Percentiles rank a stretch among this genome's conserved stretches.
Evolutionary conservation across 148 eudicot species (phyloP).

Genomic region (Camellia sinensis): DNA sequence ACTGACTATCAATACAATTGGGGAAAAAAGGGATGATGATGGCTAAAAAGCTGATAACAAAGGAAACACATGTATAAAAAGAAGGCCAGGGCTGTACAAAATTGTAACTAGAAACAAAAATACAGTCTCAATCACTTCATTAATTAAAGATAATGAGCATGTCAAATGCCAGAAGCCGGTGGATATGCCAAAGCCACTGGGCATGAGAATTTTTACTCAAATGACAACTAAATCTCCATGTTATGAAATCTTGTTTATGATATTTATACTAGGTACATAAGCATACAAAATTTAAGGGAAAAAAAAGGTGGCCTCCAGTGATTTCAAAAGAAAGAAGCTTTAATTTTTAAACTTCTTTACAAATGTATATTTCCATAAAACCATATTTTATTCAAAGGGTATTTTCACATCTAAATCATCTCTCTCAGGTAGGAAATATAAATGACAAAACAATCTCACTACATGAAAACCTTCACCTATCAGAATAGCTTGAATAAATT

Average conservation of each 20-base stretch:
- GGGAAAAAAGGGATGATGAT: not conserved
- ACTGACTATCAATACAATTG: not conserved
- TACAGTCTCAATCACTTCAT: not conserved
- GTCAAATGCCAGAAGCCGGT: not conserved
- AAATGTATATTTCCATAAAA: not conserved
- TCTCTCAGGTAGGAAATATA: not conserved
- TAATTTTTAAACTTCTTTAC: conserved; percentile 7
- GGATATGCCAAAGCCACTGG: not conserved
- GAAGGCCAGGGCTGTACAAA: not conserved
- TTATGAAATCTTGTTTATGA: not conserved
- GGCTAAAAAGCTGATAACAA: not conserved
- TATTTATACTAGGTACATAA: not conserved
- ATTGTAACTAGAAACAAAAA: not conserved
- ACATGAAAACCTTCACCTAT: not conserved
- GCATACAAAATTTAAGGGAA: not conserved
- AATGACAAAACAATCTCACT: not conserved
- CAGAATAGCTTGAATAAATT: not conserved
- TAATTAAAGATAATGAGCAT: not conserved
- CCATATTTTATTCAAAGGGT: not conserved
- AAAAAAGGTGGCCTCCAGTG: not conserved
- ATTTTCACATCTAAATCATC: not conserved
- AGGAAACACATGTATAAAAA: not conserved
- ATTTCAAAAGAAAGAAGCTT: not conserved
- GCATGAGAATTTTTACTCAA: not conserved
- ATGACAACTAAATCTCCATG: not conserved